Evolutionary conservation across 306 rosid genomes (phyloP).

Genomic region (Dryas octopetala): DNA sequence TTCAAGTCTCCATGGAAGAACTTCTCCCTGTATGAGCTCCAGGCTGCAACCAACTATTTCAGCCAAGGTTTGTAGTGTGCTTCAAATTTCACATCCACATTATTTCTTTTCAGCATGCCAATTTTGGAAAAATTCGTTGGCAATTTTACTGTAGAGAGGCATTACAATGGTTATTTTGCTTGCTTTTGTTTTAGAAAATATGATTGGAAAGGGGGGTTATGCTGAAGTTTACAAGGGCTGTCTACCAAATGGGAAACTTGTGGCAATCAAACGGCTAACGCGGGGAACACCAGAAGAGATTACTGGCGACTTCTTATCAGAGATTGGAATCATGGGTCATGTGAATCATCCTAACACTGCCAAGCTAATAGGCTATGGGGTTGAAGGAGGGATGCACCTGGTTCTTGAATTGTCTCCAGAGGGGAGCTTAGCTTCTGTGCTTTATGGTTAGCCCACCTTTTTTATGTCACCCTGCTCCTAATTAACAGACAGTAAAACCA

Average conservation of each 20-base stretch:
- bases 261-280: conserved; percentile 76
- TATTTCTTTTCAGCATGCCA: not conserved
- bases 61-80: conserved; percentile 51
- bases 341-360: conserved; percentile 86
- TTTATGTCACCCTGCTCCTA: conserved; percentile 6
- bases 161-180: not conserved
- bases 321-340: conserved; percentile 92
- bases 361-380: conserved; percentile 86
- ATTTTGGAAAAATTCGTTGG: not conserved
- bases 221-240: conserved; percentile 91
- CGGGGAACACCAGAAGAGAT: conserved; percentile 80
- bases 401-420: conserved; percentile 81
- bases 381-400: conserved; percentile 91
- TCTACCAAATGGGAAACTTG: conserved; percentile 59
- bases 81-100: not conserved
- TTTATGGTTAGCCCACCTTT: conserved; percentile 50
- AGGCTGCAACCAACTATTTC: conserved; percentile 67
- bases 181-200: conserved; percentile 59
- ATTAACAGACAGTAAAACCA: not conserved
- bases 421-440: conserved; percentile 88
- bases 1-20: conserved; percentile 76
- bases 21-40: conserved; percentile 66
- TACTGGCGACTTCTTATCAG: conserved; percentile 70
- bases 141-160: conserved; percentile 14
- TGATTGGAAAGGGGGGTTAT: conserved; percentile 97